These are phyloP conservation scores for Piper betle DNA, from an alignment of 164 flowering plant genomes.

Conservation along the genomic window DNA sequence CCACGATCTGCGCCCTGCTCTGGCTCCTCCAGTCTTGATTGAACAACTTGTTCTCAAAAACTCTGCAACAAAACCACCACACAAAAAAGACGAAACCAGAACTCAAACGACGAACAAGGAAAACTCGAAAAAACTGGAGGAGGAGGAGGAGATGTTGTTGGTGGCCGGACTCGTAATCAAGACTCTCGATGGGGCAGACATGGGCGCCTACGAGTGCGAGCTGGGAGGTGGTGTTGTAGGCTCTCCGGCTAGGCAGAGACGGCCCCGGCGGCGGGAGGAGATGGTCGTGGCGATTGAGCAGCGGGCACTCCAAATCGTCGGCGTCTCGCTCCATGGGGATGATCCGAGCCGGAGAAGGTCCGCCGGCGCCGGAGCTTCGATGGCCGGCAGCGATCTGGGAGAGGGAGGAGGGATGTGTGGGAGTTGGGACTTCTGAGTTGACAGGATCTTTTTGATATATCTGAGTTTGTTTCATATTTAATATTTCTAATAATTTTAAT, in stretches of 20 bases:
- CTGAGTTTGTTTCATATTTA: no score
- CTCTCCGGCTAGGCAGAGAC: conserved; percentile 18
- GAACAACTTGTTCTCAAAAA: conserved; percentile 67
- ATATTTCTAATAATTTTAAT: no score
- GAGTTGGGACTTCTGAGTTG: no score
- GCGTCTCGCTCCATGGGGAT: no score
- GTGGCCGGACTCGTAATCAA: conserved; percentile 61
- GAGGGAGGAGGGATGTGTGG: no score
- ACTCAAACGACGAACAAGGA: not conserved
- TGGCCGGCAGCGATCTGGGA: no score
- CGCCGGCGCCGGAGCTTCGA: no score
- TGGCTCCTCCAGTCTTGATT: conserved; percentile 81
- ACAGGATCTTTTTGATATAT: no score
- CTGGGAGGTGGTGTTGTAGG: conserved; percentile 51
- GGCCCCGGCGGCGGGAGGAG: not conserved
- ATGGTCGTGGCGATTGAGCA: no score
- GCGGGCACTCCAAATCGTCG: no score
- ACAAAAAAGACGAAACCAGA: not conserved
- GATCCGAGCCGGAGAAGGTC: no score
- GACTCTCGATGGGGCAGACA: conserved; percentile 75
- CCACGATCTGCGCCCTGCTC: conserved; percentile 32
- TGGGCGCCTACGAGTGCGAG: conserved; percentile 70
- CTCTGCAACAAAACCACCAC: conserved; percentile 20
- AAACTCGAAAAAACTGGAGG: not conserved
- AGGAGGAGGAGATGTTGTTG: not conserved